Conservation (phyloP, 2,329 filamentous ascomycete genomes). For the Aspergillus eucalypticola region DNA sequence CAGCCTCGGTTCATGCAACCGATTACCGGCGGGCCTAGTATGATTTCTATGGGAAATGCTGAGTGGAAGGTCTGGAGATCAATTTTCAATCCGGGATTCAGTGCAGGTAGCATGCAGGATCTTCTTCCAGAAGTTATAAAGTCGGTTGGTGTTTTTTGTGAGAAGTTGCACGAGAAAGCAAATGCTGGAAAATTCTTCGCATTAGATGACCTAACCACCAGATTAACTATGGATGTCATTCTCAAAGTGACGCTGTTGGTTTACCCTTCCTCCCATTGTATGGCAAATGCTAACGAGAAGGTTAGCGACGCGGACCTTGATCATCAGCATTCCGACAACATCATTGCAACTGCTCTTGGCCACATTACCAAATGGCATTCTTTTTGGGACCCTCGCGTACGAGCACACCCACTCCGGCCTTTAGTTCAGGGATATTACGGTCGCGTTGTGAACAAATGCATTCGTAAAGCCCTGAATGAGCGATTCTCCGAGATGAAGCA, state of each 20-base stretch:
- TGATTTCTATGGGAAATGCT: slow-evolving; percentile 4
- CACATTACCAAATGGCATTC: slow-evolving; percentile 2
- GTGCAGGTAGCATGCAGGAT: slow-evolving; percentile 2
- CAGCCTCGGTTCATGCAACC: slow-evolving; percentile 1
- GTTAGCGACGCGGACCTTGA: slow-evolving; percentile 5
- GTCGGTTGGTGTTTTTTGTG: slow-evolving; percentile 5
- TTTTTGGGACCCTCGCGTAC: slow-evolving; percentile 2
- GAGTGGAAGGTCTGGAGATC: slow-evolving; percentile 11
- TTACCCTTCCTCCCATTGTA: no score
- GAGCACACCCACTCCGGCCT: neutral
- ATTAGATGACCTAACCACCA: slow-evolving; percentile 6
- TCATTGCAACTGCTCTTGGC: slow-evolving; percentile 4
- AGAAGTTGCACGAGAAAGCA: neutral
- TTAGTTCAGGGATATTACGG: neutral
- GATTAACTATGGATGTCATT: slow-evolving; percentile 9
- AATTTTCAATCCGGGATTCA: slow-evolving; percentile 11
- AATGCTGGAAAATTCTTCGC: neutral
- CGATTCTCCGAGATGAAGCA: slow-evolving; percentile 1
- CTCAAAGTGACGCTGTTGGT: slow-evolving; percentile 10
- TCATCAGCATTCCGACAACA: slow-evolving; percentile 4
- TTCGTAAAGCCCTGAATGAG: neutral
- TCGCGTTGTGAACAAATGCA: slow-evolving; percentile 5
- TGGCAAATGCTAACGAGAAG: neutral
- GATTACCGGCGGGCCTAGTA: slow-evolving; percentile 9
- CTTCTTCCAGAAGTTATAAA: slow-evolving; percentile 1